Base-by-base conservation (phyloP, 768 basidiomycete species). In the Crassisporium funariophilum region DNA sequence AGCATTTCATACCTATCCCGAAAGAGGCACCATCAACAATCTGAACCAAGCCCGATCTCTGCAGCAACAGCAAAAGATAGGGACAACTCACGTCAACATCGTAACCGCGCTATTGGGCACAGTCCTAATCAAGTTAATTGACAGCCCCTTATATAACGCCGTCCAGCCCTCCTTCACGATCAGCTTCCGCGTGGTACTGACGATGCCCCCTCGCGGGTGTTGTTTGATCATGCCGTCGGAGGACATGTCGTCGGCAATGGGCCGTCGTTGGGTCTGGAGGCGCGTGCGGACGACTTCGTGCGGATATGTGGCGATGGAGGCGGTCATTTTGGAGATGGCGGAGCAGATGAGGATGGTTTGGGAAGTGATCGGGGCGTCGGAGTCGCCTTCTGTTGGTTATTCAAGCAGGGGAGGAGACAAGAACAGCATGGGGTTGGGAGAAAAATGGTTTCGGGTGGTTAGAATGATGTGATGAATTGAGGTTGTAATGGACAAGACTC, bases 221-320 rank as follows among this genome's bases (percentile, higher is more conserved):
- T 68, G 59, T 59, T 75, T 79, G 58, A 83, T 56, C 79, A 83
- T 80, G 19, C 82, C 81, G 42, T 82, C 79, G 11, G 82, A 82
- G 4, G 79, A 79, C 55, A 78, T 58, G 53, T 77, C 77, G 55
- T 77, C 77, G 35, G 77, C 73, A 38, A 88, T 72, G 35, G 82
- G 86, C 41, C 82, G 79, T 47, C 81, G 76, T 56, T 86, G 82
- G 3, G 95, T 95, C 67, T 99, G 97, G 38, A 98, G 70, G 4
- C 95, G 83, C n/a, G 97, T 98, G n/a, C 97, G 88, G 25, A 99
- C 78, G 35, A 99, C 97, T 67, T 99, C 97, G 69, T 99, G 97
- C 1, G 97, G 97, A 65, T 99, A 99, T 24, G 97, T 98, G 27
- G 87, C 89, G 15, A 98, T 72, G 13, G 93, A 94, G 6, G 97